phyloP scores from a whole-genome alignment of 2,329 filamentous ascomycete genomes.

The Ceratocystiopsis sp. region DNA sequence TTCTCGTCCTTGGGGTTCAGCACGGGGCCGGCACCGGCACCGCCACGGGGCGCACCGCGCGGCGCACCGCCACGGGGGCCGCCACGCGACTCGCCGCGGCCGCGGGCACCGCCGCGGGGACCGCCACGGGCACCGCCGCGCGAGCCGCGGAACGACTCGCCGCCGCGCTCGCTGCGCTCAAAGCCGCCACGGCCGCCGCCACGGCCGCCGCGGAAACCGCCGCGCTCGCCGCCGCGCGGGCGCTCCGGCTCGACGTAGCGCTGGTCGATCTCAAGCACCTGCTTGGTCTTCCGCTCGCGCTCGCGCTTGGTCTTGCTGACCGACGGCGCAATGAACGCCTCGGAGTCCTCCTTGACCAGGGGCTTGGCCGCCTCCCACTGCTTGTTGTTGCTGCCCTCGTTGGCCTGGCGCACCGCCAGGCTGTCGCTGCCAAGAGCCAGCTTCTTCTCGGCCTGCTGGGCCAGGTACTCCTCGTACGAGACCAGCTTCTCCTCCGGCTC shows the following conservation, averaged over 20 bases:
- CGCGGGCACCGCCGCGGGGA: constrained; percentile 18
- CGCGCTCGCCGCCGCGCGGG: constrained; percentile 32
- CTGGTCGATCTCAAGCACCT: constrained; percentile 75
- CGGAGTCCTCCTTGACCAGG: constrained; percentile 46
- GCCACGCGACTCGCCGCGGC: constrained; percentile 18
- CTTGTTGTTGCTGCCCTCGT: constrained; percentile 77
- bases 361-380: constrained; percentile 81
- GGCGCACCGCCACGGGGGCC: constrained; percentile 22
- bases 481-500: constrained; percentile 75
- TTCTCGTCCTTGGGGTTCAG: constrained; percentile 41
- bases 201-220: constrained; percentile 29
- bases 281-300: constrained; percentile 86
- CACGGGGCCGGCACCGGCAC: constrained; percentile 14
- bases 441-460: constrained; percentile 57
- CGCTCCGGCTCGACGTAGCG: constrained; percentile 58
- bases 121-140: constrained; percentile 24
- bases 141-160: constrained; percentile 17
- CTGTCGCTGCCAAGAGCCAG: constrained; percentile 39
- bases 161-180: constrained; percentile 25
- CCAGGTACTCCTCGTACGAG: constrained; percentile 79
- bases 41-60: constrained; percentile 28
- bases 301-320: constrained; percentile 68
- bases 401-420: constrained; percentile 68
- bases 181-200: constrained; percentile 29
- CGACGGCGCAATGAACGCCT: constrained; percentile 60